These are phyloP conservation scores for Phytophthora foliorum DNA, from an alignment of 352 stramenopile species.

Conservation along the genomic window DNA sequence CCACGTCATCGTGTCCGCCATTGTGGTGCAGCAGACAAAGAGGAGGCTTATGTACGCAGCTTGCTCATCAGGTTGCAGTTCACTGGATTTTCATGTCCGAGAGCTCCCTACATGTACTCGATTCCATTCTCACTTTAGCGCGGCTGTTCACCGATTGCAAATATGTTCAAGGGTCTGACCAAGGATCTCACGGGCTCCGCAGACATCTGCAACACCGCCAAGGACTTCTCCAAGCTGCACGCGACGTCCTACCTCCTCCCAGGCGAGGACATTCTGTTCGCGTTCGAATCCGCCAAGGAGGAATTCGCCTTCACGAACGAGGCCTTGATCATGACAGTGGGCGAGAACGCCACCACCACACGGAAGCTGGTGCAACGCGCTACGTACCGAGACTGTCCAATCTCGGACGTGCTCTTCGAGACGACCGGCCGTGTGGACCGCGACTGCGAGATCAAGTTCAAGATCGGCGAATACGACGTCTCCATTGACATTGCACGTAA, in stretches of 20 bases:
- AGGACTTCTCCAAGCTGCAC: constrained; percentile 41
- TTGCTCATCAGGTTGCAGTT: constrained; percentile 26
- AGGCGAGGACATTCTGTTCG: constrained; percentile 57
- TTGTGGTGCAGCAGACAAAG: constrained; percentile 18
- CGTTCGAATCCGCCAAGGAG: constrained; percentile 66
- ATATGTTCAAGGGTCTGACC: constrained; percentile 59
- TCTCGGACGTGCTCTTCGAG: constrained; percentile 56
- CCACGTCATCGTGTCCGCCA: constrained; percentile 14
- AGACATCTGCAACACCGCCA: constrained; percentile 59
- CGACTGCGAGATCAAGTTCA: constrained; percentile 77
- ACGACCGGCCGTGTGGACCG: constrained; percentile 64
- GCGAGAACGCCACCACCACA: constrained; percentile 56
- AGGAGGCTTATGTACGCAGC: constrained; percentile 5
- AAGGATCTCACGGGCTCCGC: constrained; percentile 62
- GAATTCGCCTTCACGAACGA: constrained; percentile 76
- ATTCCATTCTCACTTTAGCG: constrained; percentile 37
- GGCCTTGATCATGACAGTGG: constrained; percentile 51
- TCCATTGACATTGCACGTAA: constrained; percentile 67
- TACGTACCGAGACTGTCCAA: constrained; percentile 49
- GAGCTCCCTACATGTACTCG: background rate
- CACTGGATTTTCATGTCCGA: constrained; percentile 32
- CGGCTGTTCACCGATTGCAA: constrained; percentile 14
- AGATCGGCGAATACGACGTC: constrained; percentile 45
- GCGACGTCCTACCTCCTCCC: constrained; percentile 48
- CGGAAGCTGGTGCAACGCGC: constrained; percentile 51